Base-by-base conservation (phyloP, 2,329 filamentous ascomycete genomes). In the Tolypocladium tropicale region DNA sequence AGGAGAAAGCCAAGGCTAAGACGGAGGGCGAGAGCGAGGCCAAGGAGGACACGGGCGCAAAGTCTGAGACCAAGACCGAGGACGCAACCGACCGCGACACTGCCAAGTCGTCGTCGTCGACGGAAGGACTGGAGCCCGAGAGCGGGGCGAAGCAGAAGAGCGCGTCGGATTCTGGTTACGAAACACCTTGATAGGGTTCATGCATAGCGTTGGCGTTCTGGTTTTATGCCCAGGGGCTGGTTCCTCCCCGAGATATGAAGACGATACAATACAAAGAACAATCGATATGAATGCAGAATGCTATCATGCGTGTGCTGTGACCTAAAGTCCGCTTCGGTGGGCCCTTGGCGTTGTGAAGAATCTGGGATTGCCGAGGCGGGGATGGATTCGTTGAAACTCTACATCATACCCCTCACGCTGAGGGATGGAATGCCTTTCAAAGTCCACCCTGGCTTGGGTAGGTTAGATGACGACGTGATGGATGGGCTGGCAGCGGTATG, bases 81-180 rank as follows among this genome's bases (percentile, higher is more conserved):
- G 43, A 14, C 7, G n/a, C 14, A 1, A 49, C 46, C 16, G 16
- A 2, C 28, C 6, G 18, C 10, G 18, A 50, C 10, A 28, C 32
- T 10, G 18, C 5, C 10, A 34, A 48, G 30, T 3, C 39, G 12
- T 43, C 39, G 12, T 43, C 14, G 14, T n/a, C 39, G 14, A 28
- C 53, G 23, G 25, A 39, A 2, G 23, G 21, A 14, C 21, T 46
- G 30, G 53, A 37, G 39, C 30, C 51, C 16, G 12, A 53, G 41
- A 33, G 39, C 18, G n/a, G n/a, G 3, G 11, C 4, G 28, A 56
- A 52, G 34, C 21, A 61, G 21, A 70, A 70, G 65, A 63, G 60
- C 30, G 62, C 62, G 10, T 70, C 68, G 18, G 68, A 70, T 57
- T 70, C 68, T 32, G 68, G 68, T 41, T 70, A 70, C 55, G 67